A percentile compares a stretch with the other conserved stretches of the same genome.
Evolutionary conservation across 1,139 yeast genomes (phyloP).

Genomic region (Pneumocystis murina): DNA sequence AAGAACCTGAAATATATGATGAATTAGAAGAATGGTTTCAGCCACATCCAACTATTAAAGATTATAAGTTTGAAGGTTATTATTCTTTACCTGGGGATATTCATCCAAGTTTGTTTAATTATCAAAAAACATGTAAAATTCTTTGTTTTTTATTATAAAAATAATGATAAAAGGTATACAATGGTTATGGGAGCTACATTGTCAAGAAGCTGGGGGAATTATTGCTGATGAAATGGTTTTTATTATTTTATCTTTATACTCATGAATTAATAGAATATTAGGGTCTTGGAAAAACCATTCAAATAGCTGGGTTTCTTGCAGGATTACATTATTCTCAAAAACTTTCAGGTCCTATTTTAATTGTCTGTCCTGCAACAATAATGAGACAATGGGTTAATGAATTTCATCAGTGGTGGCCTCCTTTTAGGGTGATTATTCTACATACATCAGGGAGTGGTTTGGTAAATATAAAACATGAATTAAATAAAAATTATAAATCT

Average conservation of each 20-base stretch:
- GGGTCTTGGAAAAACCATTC: constrained; percentile 90
- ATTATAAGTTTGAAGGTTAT: constrained; percentile 53
- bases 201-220: constrained; percentile 84
- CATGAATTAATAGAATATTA: neutral
- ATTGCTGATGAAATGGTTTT: constrained; percentile 80
- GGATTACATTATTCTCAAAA: constrained; percentile 72
- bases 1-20: constrained; percentile 6
- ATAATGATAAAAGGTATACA: constrained; percentile 35
- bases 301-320: constrained; percentile 76
- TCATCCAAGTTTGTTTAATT: constrained; percentile 71
- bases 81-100: constrained; percentile 83
- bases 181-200: constrained; percentile 64
- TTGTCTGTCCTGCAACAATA: constrained; percentile 95
- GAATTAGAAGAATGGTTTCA: constrained; percentile 43
- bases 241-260: neutral
- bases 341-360: constrained; percentile 59
- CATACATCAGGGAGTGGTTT: constrained; percentile 91
- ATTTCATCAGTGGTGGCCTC: constrained; percentile 97
- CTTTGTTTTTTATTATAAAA: constrained; percentile 35
- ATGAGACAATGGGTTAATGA: constrained; percentile 93
- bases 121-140: constrained; percentile 63
- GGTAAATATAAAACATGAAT: constrained; percentile 34
- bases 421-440: constrained; percentile 66
- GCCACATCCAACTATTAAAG: constrained; percentile 67
- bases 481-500: constrained; percentile 30